phyloP scores from a whole-genome alignment of 257 asterid species.

The Orobanche coerulescens region DNA sequence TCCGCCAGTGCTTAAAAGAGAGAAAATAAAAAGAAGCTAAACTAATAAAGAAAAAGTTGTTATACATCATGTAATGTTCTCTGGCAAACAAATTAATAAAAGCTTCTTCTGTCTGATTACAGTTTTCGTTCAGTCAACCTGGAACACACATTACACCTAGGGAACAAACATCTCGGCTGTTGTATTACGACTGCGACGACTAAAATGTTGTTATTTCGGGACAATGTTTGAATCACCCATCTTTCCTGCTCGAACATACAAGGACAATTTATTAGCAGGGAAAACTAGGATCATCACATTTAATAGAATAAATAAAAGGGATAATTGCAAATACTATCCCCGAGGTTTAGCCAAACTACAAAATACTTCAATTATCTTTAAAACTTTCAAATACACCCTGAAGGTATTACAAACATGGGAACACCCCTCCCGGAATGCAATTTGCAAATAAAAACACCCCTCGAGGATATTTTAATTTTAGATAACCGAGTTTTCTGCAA shows the following conservation, averaged over 20 bases:
- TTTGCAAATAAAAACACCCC: not conserved
- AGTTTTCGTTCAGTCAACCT: not conserved
- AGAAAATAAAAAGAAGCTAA: too few relatives aligned
- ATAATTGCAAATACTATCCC: not conserved
- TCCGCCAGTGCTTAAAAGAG: too few relatives aligned
- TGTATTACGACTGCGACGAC: not conserved
- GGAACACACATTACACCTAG: constrained; percentile 1
- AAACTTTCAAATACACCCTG: not conserved
- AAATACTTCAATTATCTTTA: not conserved
- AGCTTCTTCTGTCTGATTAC: not conserved
- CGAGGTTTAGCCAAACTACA: too few relatives aligned
- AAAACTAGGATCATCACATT: constrained; percentile 3
- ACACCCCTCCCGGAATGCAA: not conserved
- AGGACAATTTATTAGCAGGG: not conserved
- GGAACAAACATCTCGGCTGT: constrained; percentile 18
- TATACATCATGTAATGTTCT: too few relatives aligned
- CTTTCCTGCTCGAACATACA: constrained; percentile 40
- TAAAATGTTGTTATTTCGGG: constrained; percentile 2
- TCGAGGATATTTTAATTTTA: not conserved
- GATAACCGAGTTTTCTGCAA: not conserved
- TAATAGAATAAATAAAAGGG: not conserved
- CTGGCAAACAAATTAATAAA: too few relatives aligned
- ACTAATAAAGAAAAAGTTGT: too few relatives aligned
- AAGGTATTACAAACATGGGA: too few relatives aligned
- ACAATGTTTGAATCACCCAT: constrained; percentile 33